Conservation (phyloP, 306 rosid species). For the Gillenia trifoliata region DNA sequence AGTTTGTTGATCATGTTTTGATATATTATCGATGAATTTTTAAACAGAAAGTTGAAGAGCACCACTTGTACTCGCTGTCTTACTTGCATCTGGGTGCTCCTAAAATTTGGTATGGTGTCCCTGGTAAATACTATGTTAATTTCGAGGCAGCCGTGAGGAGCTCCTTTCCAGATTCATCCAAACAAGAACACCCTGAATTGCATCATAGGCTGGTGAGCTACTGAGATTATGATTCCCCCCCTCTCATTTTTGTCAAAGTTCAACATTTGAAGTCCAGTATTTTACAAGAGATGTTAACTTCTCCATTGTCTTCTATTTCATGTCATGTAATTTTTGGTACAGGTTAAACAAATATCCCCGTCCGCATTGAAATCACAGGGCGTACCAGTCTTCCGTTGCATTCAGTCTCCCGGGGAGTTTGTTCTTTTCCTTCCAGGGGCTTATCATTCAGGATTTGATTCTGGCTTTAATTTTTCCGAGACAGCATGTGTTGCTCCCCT, state of each 20-base stretch:
- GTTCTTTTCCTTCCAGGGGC: conserved; percentile 76
- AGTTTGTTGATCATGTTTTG: background rate
- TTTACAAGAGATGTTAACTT: background rate
- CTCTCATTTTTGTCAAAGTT: background rate
- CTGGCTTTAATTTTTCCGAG: conserved; percentile 82
- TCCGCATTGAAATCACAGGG: conserved; percentile 55
- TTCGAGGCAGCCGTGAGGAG: conserved; percentile 48
- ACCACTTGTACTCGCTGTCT: conserved; percentile 56
- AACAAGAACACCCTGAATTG: conserved; percentile 28
- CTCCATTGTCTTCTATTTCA: conserved; percentile 4
- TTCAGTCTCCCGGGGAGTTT: conserved; percentile 71
- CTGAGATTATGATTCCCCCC: background rate
- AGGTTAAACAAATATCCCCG: conserved; percentile 59
- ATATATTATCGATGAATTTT: background rate
- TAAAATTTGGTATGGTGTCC: conserved; percentile 69
- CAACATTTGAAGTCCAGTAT: background rate
- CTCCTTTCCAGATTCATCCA: conserved; percentile 27
- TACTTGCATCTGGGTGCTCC: conserved; percentile 81
- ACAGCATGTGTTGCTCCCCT: conserved; percentile 69
- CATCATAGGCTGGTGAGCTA: conserved; percentile 54
- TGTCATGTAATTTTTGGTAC: conserved; percentile 27
- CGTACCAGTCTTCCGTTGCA: conserved; percentile 66
- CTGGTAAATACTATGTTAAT: conserved; percentile 40
- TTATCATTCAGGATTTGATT: conserved; percentile 73
- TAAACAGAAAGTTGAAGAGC: conserved; percentile 79